phyloP scores from a whole-genome alignment of 345 rosid species.

The Bretschneidera sinensis region DNA sequence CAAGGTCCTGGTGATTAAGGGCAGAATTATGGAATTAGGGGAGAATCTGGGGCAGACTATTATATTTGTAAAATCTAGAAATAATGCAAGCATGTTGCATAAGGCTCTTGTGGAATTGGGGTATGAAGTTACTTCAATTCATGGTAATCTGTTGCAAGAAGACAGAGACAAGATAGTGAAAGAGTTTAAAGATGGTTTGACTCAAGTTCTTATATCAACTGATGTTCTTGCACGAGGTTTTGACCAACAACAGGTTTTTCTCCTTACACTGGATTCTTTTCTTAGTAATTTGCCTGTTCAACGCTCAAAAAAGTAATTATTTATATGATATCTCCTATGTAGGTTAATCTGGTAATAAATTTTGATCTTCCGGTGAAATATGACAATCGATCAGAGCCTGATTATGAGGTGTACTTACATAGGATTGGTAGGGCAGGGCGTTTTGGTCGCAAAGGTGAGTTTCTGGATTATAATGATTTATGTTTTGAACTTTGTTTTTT shows the following conservation, averaged over 20 bases:
- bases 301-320: not conserved
- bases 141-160: slow-evolving; percentile 55
- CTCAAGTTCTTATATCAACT: slow-evolving; percentile 85
- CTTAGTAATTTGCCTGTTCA: not conserved
- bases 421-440: slow-evolving; percentile 98
- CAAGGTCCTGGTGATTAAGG: slow-evolving; percentile 70
- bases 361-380: slow-evolving; percentile 73
- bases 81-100: slow-evolving; percentile 57
- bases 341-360: slow-evolving; percentile 91
- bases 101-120: slow-evolving; percentile 62
- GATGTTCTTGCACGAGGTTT: slow-evolving; percentile 92
- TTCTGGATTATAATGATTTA: not conserved
- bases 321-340: slow-evolving; percentile 3
- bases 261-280: slow-evolving; percentile 6
- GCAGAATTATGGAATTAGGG: slow-evolving; percentile 78
- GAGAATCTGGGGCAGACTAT: slow-evolving; percentile 82
- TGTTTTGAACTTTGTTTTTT: not conserved
- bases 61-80: slow-evolving; percentile 65
- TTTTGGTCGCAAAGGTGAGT: slow-evolving; percentile 83
- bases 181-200: slow-evolving; percentile 82
- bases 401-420: slow-evolving; percentile 89
- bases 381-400: slow-evolving; percentile 49
- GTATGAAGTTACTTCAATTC: slow-evolving; percentile 79
- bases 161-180: slow-evolving; percentile 81
- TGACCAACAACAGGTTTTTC: slow-evolving; percentile 76